phyloP scores from a whole-genome alignment of 352 stramenopile genomes.

The Pythium aristosporum region DNA sequence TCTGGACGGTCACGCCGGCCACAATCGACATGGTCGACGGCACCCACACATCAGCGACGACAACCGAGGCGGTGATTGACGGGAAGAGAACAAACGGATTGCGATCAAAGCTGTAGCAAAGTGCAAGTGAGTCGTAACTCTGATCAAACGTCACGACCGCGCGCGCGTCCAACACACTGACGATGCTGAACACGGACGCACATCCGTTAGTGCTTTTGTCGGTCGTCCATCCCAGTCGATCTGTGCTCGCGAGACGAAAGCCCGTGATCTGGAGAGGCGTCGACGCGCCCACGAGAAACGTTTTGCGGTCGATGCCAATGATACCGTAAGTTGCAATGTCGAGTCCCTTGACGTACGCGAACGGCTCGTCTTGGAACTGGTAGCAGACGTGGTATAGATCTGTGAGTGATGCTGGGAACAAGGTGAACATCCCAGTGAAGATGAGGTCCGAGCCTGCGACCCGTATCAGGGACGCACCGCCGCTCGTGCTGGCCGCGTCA shows the following conservation, averaged over 20 bases:
- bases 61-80: slow-evolving; percentile 33
- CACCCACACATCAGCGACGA: slow-evolving; percentile 53
- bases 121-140: slow-evolving; percentile 35
- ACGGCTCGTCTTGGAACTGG: slow-evolving; percentile 67
- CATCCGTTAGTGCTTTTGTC: slow-evolving; percentile 34
- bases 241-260: slow-evolving; percentile 46
- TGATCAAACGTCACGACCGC: slow-evolving; percentile 32
- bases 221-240: slow-evolving; percentile 55
- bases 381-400: slow-evolving; percentile 73
- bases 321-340: slow-evolving; percentile 51
- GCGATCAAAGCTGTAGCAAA: slow-evolving; percentile 68
- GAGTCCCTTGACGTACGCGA: slow-evolving; percentile 43
- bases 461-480: slow-evolving; percentile 39
- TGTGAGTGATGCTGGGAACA: slow-evolving; percentile 34
- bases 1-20: slow-evolving; percentile 35
- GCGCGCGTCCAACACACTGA: slow-evolving; percentile 34
- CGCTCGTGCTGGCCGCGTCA: slow-evolving; percentile 35
- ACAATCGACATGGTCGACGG: slow-evolving; percentile 51
- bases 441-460: slow-evolving; percentile 23
- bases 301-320: slow-evolving; percentile 36
- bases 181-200: slow-evolving; percentile 30
- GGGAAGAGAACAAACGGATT: slow-evolving; percentile 59
- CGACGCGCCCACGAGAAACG: slow-evolving; percentile 42
- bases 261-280: slow-evolving; percentile 47
- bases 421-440: slow-evolving; percentile 42